phyloP scores from a whole-genome alignment of 2,329 filamentous ascomycete species.

The Cordyceps militaris region DNA sequence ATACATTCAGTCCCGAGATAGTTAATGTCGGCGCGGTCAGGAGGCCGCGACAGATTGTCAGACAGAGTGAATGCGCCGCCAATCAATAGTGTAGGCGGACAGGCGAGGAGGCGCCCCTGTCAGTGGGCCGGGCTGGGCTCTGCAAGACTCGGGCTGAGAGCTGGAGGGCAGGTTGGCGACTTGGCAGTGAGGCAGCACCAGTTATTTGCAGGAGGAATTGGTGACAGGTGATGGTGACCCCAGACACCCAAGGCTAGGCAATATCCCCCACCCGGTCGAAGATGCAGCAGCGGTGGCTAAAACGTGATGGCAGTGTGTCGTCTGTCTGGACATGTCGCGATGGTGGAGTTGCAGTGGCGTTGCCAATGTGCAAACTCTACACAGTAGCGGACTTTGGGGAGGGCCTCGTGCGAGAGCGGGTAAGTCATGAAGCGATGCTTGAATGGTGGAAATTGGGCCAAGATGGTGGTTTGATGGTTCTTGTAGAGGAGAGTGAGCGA shows the following conservation, averaged over 20 bases:
- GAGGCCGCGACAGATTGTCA: not conserved
- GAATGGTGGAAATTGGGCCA: not conserved
- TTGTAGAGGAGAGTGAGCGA: not conserved
- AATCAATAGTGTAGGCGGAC: slow-evolving; percentile 8
- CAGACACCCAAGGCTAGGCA: not conserved
- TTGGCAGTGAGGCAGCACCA: slow-evolving; percentile 4
- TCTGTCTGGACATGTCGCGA: slow-evolving; percentile 10
- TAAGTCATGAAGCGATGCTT: not conserved
- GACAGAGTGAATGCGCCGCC: not conserved
- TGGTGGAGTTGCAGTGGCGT: slow-evolving; percentile 11
- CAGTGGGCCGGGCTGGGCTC: slow-evolving; percentile 4
- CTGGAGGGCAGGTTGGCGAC: slow-evolving; percentile 1
- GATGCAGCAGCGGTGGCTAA: not conserved
- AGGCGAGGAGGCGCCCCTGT: slow-evolving; percentile 6
- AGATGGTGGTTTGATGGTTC: not conserved
- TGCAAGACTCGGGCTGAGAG: slow-evolving; percentile 1
- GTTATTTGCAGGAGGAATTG: not conserved
- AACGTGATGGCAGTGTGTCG: slow-evolving; percentile 6
- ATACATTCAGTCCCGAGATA: not conserved
- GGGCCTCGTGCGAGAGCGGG: not conserved
- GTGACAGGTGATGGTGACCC: slow-evolving; percentile 1
- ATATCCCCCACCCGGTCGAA: not conserved
- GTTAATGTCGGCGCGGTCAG: not conserved
- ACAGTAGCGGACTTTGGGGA: not conserved
- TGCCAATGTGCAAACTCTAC: slow-evolving; percentile 2